Base-by-base conservation (phyloP, 768 basidiomycete genomes). In the Lentinula lateritia region DNA sequence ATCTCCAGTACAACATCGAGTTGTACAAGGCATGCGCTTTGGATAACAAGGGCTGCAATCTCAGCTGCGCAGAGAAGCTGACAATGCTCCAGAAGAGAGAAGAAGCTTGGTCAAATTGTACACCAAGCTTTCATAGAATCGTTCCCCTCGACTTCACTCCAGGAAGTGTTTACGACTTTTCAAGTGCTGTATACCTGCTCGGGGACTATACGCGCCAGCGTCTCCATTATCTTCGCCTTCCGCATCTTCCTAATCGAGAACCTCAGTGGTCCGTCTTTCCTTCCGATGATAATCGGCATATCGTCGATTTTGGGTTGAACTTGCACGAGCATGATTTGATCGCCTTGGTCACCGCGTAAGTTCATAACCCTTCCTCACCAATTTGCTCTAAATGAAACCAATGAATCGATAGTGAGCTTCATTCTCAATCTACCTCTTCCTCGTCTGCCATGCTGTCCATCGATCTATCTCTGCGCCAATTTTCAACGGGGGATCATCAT, bases 321-420 rank as follows among this genome's bases (percentile, higher is more conserved):
- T 63, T 79, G 2, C 71, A 76, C 23, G 79, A 80, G 62, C 79
- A 82, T 57, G 78, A 82, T 65, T 66, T 82, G 36, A 68, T 80
- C 32, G 78, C 71, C 3, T 62, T 79, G 46, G 66, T 80, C 46
- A 77, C 77, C 15, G 72, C 70, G 79, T 77, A 63, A 20, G 75
- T 73, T n/a, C 5, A 48, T 18, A n/a, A 9, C 20, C 8, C 38
- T 46, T 18, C 48, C 52, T 64, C 34, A 35, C 41, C 28, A 50
- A 10, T 52, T 34, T 36, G 16, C 23, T 8, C n/a, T 48, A 16
- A n/a, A 58, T 16, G 3, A 23, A 36, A 35, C 53, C 9, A 7
- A 48, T 59, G 9, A 18, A 6, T 2, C 38, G 18, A 36, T 53
- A 43, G 50, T n/a, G 41, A 61, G 28, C 23, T 61, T 34, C 36